These are phyloP conservation scores for Juglanconis oblonga DNA, from an alignment of 2,329 filamentous ascomycete species.

Conservation along the genomic window DNA sequence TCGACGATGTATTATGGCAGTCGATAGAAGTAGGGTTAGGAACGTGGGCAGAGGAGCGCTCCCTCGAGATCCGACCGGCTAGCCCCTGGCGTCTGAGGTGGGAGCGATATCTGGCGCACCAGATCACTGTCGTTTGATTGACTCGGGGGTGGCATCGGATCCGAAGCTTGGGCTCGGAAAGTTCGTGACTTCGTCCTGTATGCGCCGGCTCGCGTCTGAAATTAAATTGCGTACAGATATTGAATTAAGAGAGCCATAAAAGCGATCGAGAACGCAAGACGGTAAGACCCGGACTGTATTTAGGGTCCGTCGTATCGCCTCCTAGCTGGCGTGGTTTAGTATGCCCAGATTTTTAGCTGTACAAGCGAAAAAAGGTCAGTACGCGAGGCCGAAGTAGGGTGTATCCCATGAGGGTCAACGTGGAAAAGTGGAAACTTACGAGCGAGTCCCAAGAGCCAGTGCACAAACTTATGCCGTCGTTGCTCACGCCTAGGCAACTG, in stretches of 20 bases:
- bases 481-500: slow-evolving; percentile 97
- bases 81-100: slow-evolving; percentile 8
- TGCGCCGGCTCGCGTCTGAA: slow-evolving; percentile 36
- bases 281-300: slow-evolving; percentile 26
- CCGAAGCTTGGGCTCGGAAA: slow-evolving; percentile 32
- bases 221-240: slow-evolving; percentile 39
- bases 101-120: slow-evolving; percentile 22
- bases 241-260: slow-evolving; percentile 37
- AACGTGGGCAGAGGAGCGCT: slow-evolving; percentile 6
- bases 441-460: slow-evolving; percentile 99
- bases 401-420: background rate
- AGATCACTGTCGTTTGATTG: slow-evolving; percentile 23
- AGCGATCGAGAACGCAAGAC: slow-evolving; percentile 25
- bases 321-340: slow-evolving; percentile 45
- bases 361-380: slow-evolving; percentile 28
- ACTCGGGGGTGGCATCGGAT: slow-evolving; percentile 26
- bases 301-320: slow-evolving; percentile 24
- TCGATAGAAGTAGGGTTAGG: slow-evolving; percentile 12
- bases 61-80: slow-evolving; percentile 3
- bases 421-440: slow-evolving; percentile 57
- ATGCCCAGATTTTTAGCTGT: slow-evolving; percentile 86
- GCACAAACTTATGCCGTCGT: slow-evolving; percentile 98
- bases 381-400: background rate
- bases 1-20: slow-evolving; percentile 14
- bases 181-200: slow-evolving; percentile 47